Evolutionary conservation across 1,284 basidiomycete genomes (phyloP), one percentile per base, ranked within the genome.

Genomic region (Irpex sp.): DNA sequence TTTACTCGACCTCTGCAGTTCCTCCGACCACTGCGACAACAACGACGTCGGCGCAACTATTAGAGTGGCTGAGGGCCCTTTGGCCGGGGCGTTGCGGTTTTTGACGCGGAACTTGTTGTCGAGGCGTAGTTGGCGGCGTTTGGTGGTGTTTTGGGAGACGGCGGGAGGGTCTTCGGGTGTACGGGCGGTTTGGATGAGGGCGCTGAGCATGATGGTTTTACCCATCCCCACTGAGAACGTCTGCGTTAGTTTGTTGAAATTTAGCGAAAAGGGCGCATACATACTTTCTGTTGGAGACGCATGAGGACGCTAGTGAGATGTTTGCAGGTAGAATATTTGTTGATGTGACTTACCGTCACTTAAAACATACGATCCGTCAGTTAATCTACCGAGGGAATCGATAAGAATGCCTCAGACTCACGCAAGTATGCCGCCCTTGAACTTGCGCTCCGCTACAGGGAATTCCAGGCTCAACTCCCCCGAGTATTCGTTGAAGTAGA

Each of bases 21-120:
- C 96, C 49, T 91, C 87, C 10, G 85, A 81, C 96, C 96, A 99
- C 73, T 99, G 96, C 28, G 84, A 80, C 3, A 98, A 80, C 16
- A 99, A 78, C 12, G 93, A 95, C 19, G 97, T 94, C 0, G 96
- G 96, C 16, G 94, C 94, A n/a, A 99, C 89, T 49, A 99, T 92
- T 0, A 99, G 78, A 1, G 96, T 98, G 0, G 93, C 91, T 4
- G 76, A 65, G 0, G 72, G 72, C 0, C 72, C 71, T 57, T 66
- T 59, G 71, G 71, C 61, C 69, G 69, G 35, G 2, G 58, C 19
- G 16, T 59, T 45, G 47, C 70, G 69, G 0, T 59, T 56, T 1
- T 73, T 69, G 16, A 81, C 73, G 39, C 81, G 80, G 72, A 91
- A 89, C 1, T 83, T 82, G 56, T 70, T 80, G 68, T 87, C 83